A percentile compares a stretch with the other conserved stretches of the same genome.
Evolutionary conservation across 257 asterid species (phyloP).

Genomic region (Phtheirospermum japonicum): DNA sequence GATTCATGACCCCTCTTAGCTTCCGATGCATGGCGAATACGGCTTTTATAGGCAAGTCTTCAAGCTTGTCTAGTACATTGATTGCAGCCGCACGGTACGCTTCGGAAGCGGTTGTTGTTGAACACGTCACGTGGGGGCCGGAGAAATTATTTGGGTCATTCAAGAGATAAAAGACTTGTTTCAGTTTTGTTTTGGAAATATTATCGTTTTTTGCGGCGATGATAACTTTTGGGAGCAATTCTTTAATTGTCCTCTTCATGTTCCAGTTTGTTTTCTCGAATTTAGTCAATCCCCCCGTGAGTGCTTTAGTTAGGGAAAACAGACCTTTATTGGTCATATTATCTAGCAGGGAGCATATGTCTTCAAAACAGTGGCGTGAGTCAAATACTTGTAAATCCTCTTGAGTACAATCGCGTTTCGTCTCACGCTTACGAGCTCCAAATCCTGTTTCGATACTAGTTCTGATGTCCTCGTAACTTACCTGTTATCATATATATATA

Average conservation of each 20-base stretch:
- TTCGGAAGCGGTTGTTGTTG: constrained; percentile 34
- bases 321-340: constrained; percentile 65
- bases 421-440: constrained; percentile 35
- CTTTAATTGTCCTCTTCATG: constrained; percentile 47
- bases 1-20: constrained; percentile 44
- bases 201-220: constrained; percentile 27
- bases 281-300: constrained; percentile 42
- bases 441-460: constrained; percentile 49
- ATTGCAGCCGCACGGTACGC: constrained; percentile 51
- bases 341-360: constrained; percentile 46
- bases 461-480: constrained; percentile 51
- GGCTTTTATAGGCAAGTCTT: constrained; percentile 41
- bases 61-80: constrained; percentile 51
- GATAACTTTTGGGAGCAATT: constrained; percentile 41
- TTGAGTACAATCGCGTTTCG: constrained; percentile 24
- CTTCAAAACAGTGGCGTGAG: constrained; percentile 32
- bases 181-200: constrained; percentile 35
- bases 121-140: constrained; percentile 23
- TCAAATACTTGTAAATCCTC: constrained; percentile 32
- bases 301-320: constrained; percentile 41
- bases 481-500: constrained; percentile 56
- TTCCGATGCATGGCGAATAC: constrained; percentile 65
- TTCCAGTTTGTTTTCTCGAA: constrained; percentile 50
- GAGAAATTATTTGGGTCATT: constrained; percentile 41
- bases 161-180: constrained; percentile 42